Base-by-base conservation (phyloP, 1,284 basidiomycete genomes). In the Xerocomus cyaneibrunnescens region DNA sequence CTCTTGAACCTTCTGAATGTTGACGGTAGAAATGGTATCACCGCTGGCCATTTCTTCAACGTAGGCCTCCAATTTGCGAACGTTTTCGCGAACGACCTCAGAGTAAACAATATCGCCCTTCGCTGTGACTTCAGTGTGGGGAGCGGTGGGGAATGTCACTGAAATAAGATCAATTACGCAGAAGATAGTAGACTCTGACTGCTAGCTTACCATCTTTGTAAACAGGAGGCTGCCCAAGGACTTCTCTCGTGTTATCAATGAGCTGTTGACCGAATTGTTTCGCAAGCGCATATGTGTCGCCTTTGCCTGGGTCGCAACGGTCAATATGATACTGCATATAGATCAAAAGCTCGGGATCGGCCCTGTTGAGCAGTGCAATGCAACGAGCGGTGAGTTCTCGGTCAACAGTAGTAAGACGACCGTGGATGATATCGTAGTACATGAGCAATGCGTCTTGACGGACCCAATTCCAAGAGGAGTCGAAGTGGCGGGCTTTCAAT, bases 391-490 rank as follows among this genome's bases (percentile, higher is more conserved):
- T 97, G 73, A 97, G 94, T 70, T 94, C 92, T 51, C 89, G 85
- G 61, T 97, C 94, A 61, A 97, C 91, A 27, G 93, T 92, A 28
- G 89, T 94, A 55, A 97, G 83, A 41, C 89, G 86, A 42, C 96
- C 96, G 63, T 94, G 94, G 67, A 98, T 92, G 71, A 98, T 96
- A 69, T 98, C 95, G 74, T 95, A 98, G 76, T 89, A 98, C 89
- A 98, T 93, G 55, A 92, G 77, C 36, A 98, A 79, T 23, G 94
- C 92, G 58, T 96, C 94, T 74, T 98, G 94, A 60, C 96, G 87
- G 46, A 92, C 94, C 97, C 96, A 99, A 72, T 99, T 99, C 96
- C 96, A 99, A 12, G 89, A 94, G 10, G 94, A 98, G 70, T 98
- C 94, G 76, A 99, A 99, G 68, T 91, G 92, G 45, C 97, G 91